Evolutionary conservation across 1,284 basidiomycete species (phyloP).

Genomic region (Acaromyces ingoldii): DNA sequence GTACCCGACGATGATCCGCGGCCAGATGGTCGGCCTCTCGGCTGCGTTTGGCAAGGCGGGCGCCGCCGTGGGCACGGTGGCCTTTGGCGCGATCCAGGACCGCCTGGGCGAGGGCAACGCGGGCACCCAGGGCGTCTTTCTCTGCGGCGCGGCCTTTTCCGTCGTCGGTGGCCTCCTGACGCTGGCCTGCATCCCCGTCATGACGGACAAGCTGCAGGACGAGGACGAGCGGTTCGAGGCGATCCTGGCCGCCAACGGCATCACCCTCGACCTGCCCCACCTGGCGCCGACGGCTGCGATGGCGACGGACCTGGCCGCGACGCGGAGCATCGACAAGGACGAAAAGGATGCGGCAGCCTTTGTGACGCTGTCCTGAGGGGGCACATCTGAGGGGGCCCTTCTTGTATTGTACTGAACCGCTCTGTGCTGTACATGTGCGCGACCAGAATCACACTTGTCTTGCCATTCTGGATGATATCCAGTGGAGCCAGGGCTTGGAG

Average conservation of each 20-base stretch:
- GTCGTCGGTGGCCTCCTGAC: slow-evolving; percentile 28
- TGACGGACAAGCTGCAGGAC: slow-evolving; percentile 7
- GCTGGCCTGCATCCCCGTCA: slow-evolving; percentile 26
- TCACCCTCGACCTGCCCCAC: neutral
- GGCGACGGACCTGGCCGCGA: too few species aligned
- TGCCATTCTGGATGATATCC: too few species aligned
- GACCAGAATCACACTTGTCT: too few species aligned
- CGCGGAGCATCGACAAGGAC: too few species aligned
- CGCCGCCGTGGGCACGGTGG: slow-evolving; percentile 34
- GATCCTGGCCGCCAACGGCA: neutral
- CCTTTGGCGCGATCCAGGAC: slow-evolving; percentile 25
- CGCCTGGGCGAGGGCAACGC: slow-evolving; percentile 22
- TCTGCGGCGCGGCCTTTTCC: slow-evolving; percentile 32
- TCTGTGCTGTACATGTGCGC: too few species aligned
- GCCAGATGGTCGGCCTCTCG: slow-evolving; percentile 11
- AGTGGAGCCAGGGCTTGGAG: too few species aligned
- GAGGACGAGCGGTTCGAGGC: slow-evolving; percentile 10
- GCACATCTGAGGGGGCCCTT: too few species aligned
- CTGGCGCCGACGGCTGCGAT: too few species aligned
- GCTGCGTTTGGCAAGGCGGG: slow-evolving; percentile 62
- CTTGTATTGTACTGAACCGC: too few species aligned
- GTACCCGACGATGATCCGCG: slow-evolving; percentile 10
- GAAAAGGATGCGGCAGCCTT: too few species aligned
- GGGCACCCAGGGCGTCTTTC: slow-evolving; percentile 39
- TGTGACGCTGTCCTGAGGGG: too few species aligned